Evolutionary conservation across 176 grass and related monocot species (phyloP).

Genomic region (Juncus effusus): DNA sequence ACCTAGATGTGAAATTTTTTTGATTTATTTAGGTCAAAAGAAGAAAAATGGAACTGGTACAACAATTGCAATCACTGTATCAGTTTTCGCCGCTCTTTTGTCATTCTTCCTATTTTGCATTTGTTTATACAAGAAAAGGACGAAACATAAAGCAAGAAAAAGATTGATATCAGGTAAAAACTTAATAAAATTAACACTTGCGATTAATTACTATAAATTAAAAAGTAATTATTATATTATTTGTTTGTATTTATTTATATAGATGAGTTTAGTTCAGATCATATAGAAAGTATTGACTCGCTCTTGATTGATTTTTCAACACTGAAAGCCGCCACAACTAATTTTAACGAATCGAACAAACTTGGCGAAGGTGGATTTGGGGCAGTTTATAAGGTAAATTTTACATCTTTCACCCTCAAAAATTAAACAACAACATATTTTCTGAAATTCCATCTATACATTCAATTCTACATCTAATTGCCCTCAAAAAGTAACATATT

Average conservation of each 20-base stretch:
- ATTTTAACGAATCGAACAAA: slow-evolving; percentile 31
- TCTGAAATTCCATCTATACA: too few relatives aligned
- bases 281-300: slow-evolving; percentile 35
- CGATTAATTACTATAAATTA: neutral
- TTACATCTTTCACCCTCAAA: slow-evolving; percentile 50
- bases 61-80: slow-evolving; percentile 1
- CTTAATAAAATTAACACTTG: too few relatives aligned
- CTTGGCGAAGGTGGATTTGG: slow-evolving; percentile 76
- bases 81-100: neutral
- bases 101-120: neutral
- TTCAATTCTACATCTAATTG: too few relatives aligned
- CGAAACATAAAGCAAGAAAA: neutral
- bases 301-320: slow-evolving; percentile 48
- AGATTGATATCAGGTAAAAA: slow-evolving; percentile 3
- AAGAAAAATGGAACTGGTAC: slow-evolving; percentile 22
- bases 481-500: too few relatives aligned
- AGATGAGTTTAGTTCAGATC: slow-evolving; percentile 33
- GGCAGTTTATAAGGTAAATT: neutral
- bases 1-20: neutral
- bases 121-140: slow-evolving; percentile 27
- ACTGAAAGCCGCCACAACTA: slow-evolving; percentile 25
- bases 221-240: neutral
- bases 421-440: too few relatives aligned
- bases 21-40: slow-evolving; percentile 20
- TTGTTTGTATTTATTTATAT: neutral